Base-by-base conservation (phyloP, 768 basidiomycete genomes). In the Candolleomyces eurysporus region DNA sequence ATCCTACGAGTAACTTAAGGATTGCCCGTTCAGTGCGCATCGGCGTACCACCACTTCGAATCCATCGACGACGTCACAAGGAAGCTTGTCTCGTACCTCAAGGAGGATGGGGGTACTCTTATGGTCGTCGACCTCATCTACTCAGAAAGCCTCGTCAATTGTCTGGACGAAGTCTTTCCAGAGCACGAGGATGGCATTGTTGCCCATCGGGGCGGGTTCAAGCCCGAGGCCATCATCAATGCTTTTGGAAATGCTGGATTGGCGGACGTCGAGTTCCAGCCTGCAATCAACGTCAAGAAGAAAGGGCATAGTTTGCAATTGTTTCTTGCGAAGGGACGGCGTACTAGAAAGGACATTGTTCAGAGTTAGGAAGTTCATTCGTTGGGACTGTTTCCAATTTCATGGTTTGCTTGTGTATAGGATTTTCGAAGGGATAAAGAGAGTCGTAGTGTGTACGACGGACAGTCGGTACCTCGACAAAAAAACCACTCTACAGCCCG, bases 21-120 rank as follows among this genome's bases (percentile, higher is more conserved):
- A 39, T 22, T 48, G 4, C 30, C 32, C 17, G 4, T 19, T 5
- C 62, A 91, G 90, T 91, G 89, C 65, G 76, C 81, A 9, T 73
- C 76, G 30, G 76, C 89, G 1, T 90, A 87, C 66, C 88, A 90
- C 63, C 88, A 90, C 68, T 78, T 90, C 58, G 57, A 72, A 5
- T 79, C 80, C 30, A 79, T 85, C 64, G 72, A 75, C 8, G 70
- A 72, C 11, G 78, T 76, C 45, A 88, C 87, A 4, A 68, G 69
- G n/a, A 67, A 69, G 1, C 81, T 90, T 17, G 74, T 75, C 2
- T 69, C 68, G 19, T 81, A 82, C 66, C 71, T 90, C 57, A 86
- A 83, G 61, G 84, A 85, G 0, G 78, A 82, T 0, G 36, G 36
- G 36, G 88, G 86, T 8, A 71, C 72, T 14, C 75, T 90, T 1